Conservation (phyloP, 225 moss, liverwort and hornwort species). For the Pseudisothecium myosuroides region DNA sequence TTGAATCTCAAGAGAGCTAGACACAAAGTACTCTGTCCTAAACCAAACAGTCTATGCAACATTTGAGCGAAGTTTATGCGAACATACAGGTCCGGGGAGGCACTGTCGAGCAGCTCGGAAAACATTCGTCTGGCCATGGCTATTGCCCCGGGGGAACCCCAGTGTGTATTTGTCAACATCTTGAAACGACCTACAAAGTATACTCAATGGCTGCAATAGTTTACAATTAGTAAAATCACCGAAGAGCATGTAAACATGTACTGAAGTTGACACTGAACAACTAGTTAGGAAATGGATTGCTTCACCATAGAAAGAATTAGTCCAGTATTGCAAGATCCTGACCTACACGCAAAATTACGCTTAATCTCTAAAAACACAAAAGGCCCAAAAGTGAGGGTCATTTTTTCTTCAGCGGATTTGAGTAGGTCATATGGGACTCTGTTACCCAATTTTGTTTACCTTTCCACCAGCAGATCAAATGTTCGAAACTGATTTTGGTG, state of each 20-base stretch:
- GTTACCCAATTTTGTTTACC: not conserved
- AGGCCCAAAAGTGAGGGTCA: not conserved
- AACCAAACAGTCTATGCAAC: not conserved
- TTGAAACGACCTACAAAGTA: constrained; percentile 91
- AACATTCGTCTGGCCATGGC: constrained; percentile 87
- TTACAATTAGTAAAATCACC: not conserved
- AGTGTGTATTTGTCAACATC: constrained; percentile 85
- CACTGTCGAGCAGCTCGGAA: constrained; percentile 95
- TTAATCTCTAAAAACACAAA: not conserved
- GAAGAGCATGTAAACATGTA: not conserved
- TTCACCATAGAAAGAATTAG: not conserved
- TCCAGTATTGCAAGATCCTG: not conserved
- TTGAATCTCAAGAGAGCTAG: not conserved
- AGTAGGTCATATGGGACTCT: not conserved
- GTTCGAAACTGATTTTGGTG: not conserved
- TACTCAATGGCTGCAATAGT: constrained; percentile 67
- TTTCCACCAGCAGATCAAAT: not conserved
- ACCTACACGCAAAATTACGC: not conserved
- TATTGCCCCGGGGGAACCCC: constrained; percentile 90
- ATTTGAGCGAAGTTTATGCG: not conserved
- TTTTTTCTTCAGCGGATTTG: too few species aligned
- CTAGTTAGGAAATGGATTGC: not conserved
- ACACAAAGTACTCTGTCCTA: not conserved
- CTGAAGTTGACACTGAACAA: not conserved
- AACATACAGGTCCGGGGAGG: constrained; percentile 83